Conservation (phyloP, 2,329 filamentous ascomycete species). For the Aspergillus unguis region DNA sequence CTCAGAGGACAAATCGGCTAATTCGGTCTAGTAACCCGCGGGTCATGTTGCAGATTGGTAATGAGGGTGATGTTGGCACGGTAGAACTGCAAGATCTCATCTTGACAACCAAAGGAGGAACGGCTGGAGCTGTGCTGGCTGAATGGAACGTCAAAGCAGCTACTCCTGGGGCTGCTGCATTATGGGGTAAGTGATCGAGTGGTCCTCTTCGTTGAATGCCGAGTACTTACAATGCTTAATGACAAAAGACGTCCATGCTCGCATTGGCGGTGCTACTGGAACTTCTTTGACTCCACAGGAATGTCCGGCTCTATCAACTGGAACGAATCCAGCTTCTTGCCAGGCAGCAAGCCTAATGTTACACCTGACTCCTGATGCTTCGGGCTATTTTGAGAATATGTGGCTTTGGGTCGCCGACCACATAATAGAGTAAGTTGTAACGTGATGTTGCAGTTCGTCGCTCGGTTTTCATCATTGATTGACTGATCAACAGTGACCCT, state of each 20-base stretch:
- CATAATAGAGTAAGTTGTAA: conserved; percentile 7
- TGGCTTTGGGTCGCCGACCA: conserved; percentile 11
- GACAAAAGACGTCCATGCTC: conserved; percentile 6
- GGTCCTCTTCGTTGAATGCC: background rate
- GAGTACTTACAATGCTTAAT: background rate
- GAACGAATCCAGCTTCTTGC: background rate
- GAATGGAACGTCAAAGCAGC: conserved; percentile 34
- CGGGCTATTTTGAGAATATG: conserved; percentile 12
- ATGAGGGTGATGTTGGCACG: conserved; percentile 44
- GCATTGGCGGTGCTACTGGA: conserved; percentile 6
- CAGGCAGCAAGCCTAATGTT: conserved; percentile 8
- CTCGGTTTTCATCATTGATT: background rate
- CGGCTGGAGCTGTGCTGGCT: conserved; percentile 35
- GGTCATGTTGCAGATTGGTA: conserved; percentile 52
- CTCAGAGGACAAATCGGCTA: background rate
- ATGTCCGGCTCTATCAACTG: background rate
- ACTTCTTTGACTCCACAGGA: conserved; percentile 6
- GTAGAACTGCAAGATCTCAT: conserved; percentile 44
- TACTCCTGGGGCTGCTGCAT: background rate
- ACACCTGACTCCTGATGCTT: conserved; percentile 4
- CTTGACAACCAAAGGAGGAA: conserved; percentile 30
- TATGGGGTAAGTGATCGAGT: background rate
- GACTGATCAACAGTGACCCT: background rate
- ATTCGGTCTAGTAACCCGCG: conserved; percentile 35
- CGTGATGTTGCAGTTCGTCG: background rate